Percentiles rank a stretch among this genome's conserved stretches.
phyloP scores from a whole-genome alignment of 169 alveolate genomes.

The Plasmodium vivax region DNA sequence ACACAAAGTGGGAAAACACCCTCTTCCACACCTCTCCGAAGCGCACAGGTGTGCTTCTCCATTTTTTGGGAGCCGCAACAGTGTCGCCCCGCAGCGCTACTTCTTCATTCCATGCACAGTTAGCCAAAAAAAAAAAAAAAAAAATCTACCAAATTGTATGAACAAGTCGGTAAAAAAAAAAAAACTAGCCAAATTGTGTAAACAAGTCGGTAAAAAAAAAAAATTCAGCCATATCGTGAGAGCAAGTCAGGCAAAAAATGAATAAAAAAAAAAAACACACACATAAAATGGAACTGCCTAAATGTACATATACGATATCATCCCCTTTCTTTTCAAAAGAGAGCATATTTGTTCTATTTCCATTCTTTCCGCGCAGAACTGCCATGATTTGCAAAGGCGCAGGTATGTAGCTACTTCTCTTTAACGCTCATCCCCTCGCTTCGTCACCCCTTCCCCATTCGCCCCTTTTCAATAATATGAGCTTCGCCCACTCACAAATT shows the following conservation, averaged over 20 bases:
- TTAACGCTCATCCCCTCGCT: neutral
- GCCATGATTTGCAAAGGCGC: neutral
- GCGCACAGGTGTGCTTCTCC: neutral
- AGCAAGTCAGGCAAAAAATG: neutral
- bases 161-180: neutral
- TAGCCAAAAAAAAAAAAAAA: neutral
- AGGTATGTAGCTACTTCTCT: neutral
- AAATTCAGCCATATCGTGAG: neutral
- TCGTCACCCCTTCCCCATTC: neutral
- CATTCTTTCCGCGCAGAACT: neutral
- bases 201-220: neutral
- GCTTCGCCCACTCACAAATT: conserved; percentile 6
- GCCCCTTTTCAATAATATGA: conserved; percentile 18
- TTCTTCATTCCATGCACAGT: neutral
- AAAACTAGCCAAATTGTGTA: neutral
- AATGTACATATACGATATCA: neutral
- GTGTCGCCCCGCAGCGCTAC: neutral
- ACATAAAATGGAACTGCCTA: neutral
- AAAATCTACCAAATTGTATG: neutral
- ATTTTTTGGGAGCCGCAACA: neutral
- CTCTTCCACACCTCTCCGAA: neutral
- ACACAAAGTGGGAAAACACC: neutral
- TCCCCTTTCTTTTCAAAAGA: neutral
- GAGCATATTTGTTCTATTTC: neutral
- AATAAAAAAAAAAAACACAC: neutral